Conservation (phyloP, 73 alveolate species). For the Stentor coeruleus region DNA sequence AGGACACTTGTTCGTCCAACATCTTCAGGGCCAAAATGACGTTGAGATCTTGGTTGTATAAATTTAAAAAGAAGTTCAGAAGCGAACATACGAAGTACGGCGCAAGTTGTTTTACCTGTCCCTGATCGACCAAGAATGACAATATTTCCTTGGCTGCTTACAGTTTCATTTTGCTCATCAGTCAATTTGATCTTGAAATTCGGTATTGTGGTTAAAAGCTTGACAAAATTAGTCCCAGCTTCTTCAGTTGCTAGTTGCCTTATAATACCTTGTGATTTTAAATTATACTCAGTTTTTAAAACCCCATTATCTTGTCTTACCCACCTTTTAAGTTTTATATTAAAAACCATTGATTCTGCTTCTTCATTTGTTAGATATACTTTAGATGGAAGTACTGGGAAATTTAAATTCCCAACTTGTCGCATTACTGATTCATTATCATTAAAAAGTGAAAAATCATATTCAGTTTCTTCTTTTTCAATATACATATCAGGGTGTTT, state of each 20-base stretch:
- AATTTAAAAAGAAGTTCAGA: conserved; percentile 58
- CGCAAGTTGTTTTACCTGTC: conserved; percentile 85
- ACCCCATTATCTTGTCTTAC: background rate
- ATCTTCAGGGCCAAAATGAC: conserved; percentile 37
- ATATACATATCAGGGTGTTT: conserved; percentile 17
- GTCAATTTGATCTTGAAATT: conserved; percentile 51
- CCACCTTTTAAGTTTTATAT: background rate
- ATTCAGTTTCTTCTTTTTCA: background rate
- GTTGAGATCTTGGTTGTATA: conserved; percentile 25
- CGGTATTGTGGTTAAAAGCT: conserved; percentile 39
- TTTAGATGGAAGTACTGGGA: background rate
- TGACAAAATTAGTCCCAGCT: conserved; percentile 26
- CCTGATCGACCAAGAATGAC: conserved; percentile 87
- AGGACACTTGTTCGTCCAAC: conserved; percentile 45
- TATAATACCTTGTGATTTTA: background rate
- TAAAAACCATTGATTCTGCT: background rate
- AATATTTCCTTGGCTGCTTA: conserved; percentile 57
- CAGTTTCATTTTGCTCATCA: conserved; percentile 51
- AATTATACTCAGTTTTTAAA: background rate
- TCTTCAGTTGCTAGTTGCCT: background rate
- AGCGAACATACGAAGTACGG: conserved; percentile 67
- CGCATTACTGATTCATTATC: background rate
- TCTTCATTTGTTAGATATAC: background rate
- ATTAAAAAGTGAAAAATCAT: background rate
- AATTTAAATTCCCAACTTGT: background rate